Percentiles rank a stretch among this genome's conserved stretches.
Evolutionary conservation across 1,139 yeast species (phyloP).

Genomic region (Debaryomycetaceae sp.): DNA sequence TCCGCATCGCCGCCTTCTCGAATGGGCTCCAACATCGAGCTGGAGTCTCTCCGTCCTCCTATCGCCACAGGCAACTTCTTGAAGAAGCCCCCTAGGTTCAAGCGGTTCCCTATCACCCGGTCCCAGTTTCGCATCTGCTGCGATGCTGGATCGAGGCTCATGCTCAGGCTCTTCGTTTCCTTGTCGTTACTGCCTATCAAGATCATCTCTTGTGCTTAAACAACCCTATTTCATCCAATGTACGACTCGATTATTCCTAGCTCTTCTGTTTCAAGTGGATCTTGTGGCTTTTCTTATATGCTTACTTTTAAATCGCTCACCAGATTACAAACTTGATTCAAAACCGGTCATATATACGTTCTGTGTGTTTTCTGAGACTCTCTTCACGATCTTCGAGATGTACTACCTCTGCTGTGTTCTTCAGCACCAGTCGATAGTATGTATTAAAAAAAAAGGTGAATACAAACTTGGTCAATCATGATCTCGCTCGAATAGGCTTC

Average conservation of each 20-base stretch:
- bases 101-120: slow-evolving; percentile 6
- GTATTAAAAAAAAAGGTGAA: too few species aligned
- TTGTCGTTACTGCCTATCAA: not conserved
- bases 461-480: too few species aligned
- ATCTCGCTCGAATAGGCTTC: not conserved
- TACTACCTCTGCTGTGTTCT: too few species aligned
- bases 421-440: too few species aligned
- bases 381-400: too few species aligned
- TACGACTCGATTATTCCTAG: too few species aligned
- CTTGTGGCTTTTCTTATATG: too few species aligned
- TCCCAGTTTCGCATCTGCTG: not conserved
- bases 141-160: not conserved
- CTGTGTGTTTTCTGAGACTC: too few species aligned
- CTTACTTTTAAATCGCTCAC: not conserved
- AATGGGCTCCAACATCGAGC: not conserved
- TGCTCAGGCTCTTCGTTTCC: not conserved
- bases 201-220: not conserved
- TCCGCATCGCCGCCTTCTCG: not conserved
- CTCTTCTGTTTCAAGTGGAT: not conserved
- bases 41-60: not conserved
- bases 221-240: not conserved
- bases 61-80: slow-evolving; percentile 11
- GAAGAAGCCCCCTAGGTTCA: slow-evolving; percentile 19
- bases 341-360: too few species aligned
- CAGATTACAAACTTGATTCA: not conserved